Conservation (phyloP, 2,329 filamentous ascomycete species). For the Penicillium sumatraense region DNA sequence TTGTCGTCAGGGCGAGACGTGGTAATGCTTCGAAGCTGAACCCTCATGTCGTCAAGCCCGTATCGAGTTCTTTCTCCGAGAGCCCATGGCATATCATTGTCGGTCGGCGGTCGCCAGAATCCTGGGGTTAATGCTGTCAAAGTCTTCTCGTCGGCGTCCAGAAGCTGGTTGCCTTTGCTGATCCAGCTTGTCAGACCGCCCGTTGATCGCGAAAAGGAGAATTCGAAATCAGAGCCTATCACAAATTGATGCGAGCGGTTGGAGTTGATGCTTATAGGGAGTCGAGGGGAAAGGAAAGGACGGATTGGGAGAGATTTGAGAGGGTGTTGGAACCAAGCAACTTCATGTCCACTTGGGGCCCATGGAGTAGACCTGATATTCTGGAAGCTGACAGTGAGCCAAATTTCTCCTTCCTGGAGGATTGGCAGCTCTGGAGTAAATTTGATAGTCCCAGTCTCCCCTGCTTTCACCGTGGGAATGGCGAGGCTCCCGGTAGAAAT, state of each 20-base stretch:
- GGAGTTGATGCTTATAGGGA: not conserved
- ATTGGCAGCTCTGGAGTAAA: not conserved
- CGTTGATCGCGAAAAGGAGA: slow-evolving; percentile 6
- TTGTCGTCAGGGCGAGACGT: not conserved
- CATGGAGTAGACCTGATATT: slow-evolving; percentile 53
- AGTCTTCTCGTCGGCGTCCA: slow-evolving; percentile 3
- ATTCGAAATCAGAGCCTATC: slow-evolving; percentile 37
- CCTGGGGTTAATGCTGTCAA: slow-evolving; percentile 22
- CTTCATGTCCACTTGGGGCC: slow-evolving; percentile 58
- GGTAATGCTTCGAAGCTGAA: slow-evolving; percentile 2
- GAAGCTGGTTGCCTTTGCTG: not conserved
- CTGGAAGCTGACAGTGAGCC: slow-evolving; percentile 52
- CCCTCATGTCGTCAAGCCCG: slow-evolving; percentile 15
- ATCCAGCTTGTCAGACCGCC: slow-evolving; percentile 10
- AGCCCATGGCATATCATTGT: slow-evolving; percentile 35
- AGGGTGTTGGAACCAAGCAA: slow-evolving; percentile 57
- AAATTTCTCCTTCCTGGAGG: slow-evolving; percentile 22
- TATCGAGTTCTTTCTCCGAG: slow-evolving; percentile 31
- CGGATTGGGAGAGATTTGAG: not conserved
- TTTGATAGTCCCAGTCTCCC: slow-evolving; percentile 29
- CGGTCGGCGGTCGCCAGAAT: slow-evolving; percentile 40
- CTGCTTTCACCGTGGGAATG: not conserved
- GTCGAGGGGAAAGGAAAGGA: not conserved
- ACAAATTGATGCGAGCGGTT: slow-evolving; percentile 28
- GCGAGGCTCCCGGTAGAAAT: not conserved